Evolutionary conservation across 768 basidiomycete genomes (phyloP).

Genomic region (Gymnopilus junonius): DNA sequence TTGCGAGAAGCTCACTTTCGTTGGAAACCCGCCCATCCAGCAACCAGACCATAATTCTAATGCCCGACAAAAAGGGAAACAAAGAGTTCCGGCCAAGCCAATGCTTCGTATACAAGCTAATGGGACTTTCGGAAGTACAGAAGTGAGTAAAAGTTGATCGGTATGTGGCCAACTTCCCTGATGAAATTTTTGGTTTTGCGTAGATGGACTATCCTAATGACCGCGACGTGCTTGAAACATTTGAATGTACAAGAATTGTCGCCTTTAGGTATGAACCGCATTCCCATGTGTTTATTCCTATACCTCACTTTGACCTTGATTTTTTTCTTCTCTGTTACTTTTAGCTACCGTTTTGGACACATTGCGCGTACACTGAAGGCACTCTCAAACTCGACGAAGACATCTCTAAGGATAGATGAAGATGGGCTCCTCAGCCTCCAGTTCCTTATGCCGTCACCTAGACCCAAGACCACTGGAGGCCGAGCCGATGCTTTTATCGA

Average conservation of each 20-base stretch:
- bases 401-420: slow-evolving; percentile 84
- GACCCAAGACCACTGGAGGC: slow-evolving; percentile 44
- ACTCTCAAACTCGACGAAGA: slow-evolving; percentile 82
- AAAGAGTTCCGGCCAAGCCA: slow-evolving; percentile 43
- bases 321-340: not conserved
- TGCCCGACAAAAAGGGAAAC: slow-evolving; percentile 22
- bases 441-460: slow-evolving; percentile 76
- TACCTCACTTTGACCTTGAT: not conserved
- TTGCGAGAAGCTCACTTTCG: slow-evolving; percentile 83
- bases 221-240: slow-evolving; percentile 86
- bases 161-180: slow-evolving; percentile 6
- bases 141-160: slow-evolving; percentile 62
- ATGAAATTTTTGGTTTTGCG: not conserved
- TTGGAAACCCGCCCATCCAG: slow-evolving; percentile 58
- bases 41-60: slow-evolving; percentile 29
- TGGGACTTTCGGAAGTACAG: slow-evolving; percentile 85
- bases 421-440: slow-evolving; percentile 87
- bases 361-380: slow-evolving; percentile 75
- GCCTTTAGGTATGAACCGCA: slow-evolving; percentile 62
- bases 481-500: slow-evolving; percentile 76
- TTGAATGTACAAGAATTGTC: slow-evolving; percentile 74
- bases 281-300: not conserved
- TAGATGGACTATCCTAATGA: slow-evolving; percentile 98
- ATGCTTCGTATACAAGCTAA: slow-evolving; percentile 81
- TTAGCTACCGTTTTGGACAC: slow-evolving; percentile 84